phyloP scores from a whole-genome alignment of 225 moss, liverwort and hornwort genomes.

The Sphagnum tenellum region DNA sequence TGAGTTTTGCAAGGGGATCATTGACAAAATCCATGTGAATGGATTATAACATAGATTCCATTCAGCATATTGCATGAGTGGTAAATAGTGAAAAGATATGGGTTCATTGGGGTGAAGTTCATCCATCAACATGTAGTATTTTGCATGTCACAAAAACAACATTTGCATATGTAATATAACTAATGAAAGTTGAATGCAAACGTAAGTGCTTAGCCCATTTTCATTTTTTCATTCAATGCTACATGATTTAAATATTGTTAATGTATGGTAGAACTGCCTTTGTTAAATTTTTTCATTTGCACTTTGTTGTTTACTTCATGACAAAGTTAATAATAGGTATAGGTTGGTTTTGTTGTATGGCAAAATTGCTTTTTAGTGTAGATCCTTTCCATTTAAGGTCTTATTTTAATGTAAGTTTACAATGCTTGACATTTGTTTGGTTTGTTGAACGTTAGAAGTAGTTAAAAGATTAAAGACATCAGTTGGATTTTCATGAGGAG shows the following conservation, averaged over 20 bases:
- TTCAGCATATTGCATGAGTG: not conserved
- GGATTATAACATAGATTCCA: not conserved
- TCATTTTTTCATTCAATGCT: no score
- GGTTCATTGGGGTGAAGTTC: not conserved
- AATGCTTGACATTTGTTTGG: not conserved
- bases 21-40: not conserved
- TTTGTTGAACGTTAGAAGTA: not conserved
- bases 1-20: not conserved
- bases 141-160: no score
- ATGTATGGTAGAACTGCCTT: not conserved
- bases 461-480: not conserved
- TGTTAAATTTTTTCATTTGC: not conserved
- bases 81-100: not conserved
- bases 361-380: no score
- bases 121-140: not conserved
- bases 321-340: not conserved
- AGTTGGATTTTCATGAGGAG: not conserved
- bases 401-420: not conserved
- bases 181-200: constrained; percentile 1
- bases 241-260: no score
- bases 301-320: not conserved
- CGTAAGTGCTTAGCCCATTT: not conserved
- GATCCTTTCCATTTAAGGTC: not conserved
- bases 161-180: not conserved
- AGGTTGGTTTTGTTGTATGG: not conserved